These are phyloP conservation scores for Monilinia fructicola DNA, from an alignment of 2,329 filamentous ascomycete genomes.

Conservation along the genomic window DNA sequence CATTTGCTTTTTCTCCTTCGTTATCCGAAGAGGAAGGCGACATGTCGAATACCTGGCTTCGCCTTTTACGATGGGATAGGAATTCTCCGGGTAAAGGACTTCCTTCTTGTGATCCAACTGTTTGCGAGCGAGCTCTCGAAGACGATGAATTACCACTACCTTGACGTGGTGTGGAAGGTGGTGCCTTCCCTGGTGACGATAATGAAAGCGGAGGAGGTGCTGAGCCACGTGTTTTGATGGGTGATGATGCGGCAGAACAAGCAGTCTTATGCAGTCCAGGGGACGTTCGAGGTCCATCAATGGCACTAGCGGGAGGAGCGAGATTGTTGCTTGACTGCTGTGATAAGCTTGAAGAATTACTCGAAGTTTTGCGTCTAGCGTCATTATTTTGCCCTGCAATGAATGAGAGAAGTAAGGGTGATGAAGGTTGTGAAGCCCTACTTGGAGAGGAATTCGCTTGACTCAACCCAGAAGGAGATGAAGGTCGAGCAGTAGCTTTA, in stretches of 20 bases:
- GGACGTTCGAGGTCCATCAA: constrained; percentile 67
- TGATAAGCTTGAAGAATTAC: constrained; percentile 79
- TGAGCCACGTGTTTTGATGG: constrained; percentile 54
- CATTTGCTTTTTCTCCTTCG: constrained; percentile 89
- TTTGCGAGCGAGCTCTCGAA: constrained; percentile 81
- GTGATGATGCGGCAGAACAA: constrained; percentile 53
- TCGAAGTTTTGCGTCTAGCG: constrained; percentile 82
- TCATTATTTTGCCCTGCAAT: constrained; percentile 81
- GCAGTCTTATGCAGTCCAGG: constrained; percentile 60
- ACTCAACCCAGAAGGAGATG: constrained; percentile 78
- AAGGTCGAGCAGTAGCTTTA: constrained; percentile 73
- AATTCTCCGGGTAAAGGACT: constrained; percentile 68
- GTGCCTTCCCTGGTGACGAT: constrained; percentile 61
- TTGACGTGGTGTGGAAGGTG: constrained; percentile 56
- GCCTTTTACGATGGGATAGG: constrained; percentile 78
- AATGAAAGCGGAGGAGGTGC: constrained; percentile 50
- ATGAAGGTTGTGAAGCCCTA: constrained; percentile 79
- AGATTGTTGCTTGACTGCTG: constrained; percentile 71
- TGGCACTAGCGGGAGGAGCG: constrained; percentile 63
- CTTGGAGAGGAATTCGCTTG: constrained; percentile 85
- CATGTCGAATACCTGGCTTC: constrained; percentile 93
- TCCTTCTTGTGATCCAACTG: constrained; percentile 90
- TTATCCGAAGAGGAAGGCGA: constrained; percentile 98
- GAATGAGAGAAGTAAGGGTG: constrained; percentile 94
- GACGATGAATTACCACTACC: constrained; percentile 53